Conservation (phyloP, 1,284 basidiomycete species). For the Apiotrichum brassicae region DNA sequence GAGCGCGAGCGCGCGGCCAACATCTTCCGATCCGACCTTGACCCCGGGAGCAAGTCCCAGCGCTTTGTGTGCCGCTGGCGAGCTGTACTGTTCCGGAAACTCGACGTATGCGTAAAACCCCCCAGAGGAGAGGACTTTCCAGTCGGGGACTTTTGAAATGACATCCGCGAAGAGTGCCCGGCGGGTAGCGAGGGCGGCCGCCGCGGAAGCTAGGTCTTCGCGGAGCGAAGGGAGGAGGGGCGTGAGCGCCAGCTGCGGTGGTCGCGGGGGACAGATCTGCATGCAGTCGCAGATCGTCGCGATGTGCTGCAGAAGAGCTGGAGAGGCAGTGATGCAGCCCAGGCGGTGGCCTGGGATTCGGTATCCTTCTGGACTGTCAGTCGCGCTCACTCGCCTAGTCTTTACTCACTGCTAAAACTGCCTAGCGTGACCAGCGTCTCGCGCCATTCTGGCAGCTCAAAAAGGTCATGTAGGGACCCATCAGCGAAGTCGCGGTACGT, state of each 20-base stretch:
- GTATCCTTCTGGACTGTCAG: constrained; percentile 60
- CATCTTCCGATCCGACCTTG: constrained; percentile 48
- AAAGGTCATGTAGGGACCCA: constrained; percentile 38
- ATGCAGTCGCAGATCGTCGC: constrained; percentile 69
- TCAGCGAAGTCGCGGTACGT: constrained; percentile 80
- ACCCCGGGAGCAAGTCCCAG: too few species aligned
- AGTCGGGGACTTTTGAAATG: constrained; percentile 50
- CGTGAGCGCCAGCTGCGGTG: constrained; percentile 62
- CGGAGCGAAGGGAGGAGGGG: constrained; percentile 55
- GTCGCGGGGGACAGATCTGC: constrained; percentile 66
- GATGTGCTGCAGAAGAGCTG: constrained; percentile 54
- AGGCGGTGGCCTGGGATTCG: constrained; percentile 78
- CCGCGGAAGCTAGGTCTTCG: constrained; percentile 53
- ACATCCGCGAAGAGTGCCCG: constrained; percentile 55
- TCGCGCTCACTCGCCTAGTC: too few species aligned
- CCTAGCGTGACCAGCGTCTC: constrained; percentile 63
- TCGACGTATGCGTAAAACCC: constrained; percentile 70
- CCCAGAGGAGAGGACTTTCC: constrained; percentile 62
- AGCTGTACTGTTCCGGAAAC: constrained; percentile 56
- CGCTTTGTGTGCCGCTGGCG: too few species aligned
- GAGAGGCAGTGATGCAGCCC: constrained; percentile 65
- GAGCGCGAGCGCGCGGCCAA: constrained; percentile 58
- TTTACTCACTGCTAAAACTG: constrained; percentile 55
- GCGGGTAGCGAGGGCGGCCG: constrained; percentile 54
- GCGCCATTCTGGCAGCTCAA: constrained; percentile 55